These are phyloP conservation scores for Rhizophagus sp. DNA, from an alignment of 192 early-diverging fungal species.

Conservation along the genomic window DNA sequence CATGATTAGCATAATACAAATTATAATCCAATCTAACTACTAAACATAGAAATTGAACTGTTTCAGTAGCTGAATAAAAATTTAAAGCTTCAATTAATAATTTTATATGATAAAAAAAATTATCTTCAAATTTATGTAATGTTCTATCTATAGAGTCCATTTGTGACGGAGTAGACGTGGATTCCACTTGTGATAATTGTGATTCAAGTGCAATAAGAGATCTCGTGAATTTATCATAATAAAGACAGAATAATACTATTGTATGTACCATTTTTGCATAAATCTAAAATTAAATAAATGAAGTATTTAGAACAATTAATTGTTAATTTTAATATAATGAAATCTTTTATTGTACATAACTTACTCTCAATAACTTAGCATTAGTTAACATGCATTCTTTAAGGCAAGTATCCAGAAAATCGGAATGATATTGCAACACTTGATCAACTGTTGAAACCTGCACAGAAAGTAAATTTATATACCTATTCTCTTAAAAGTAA, in stretches of 20 bases:
- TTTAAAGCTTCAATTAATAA: conserved; percentile 77
- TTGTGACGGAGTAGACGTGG: conserved; percentile 36
- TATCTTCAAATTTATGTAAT: conserved; percentile 58
- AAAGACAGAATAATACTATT: conserved; percentile 59
- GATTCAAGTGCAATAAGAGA: conserved; percentile 41
- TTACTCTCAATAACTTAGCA: conserved; percentile 78
- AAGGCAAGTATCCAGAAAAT: conserved; percentile 85
- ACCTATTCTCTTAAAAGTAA: neutral
- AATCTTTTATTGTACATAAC: neutral
- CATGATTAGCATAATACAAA: conserved; percentile 63
- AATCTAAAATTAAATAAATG: conserved; percentile 44
- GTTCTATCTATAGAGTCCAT: conserved; percentile 45
- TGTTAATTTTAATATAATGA: neutral
- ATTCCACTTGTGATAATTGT: conserved; percentile 41
- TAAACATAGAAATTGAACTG: conserved; percentile 61
- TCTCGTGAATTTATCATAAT: conserved; percentile 57
- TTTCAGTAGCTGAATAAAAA: conserved; percentile 72
- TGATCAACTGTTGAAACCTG: conserved; percentile 83
- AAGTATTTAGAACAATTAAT: neutral
- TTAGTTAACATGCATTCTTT: conserved; percentile 91
- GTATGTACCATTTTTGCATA: conserved; percentile 63
- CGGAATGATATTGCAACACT: conserved; percentile 74
- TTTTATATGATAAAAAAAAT: conserved; percentile 67
- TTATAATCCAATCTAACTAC: conserved; percentile 77
- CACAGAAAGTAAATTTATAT: neutral